Evolutionary conservation across 2,329 filamentous ascomycete species (phyloP).

Genomic region (Fusarium cicatricum): DNA sequence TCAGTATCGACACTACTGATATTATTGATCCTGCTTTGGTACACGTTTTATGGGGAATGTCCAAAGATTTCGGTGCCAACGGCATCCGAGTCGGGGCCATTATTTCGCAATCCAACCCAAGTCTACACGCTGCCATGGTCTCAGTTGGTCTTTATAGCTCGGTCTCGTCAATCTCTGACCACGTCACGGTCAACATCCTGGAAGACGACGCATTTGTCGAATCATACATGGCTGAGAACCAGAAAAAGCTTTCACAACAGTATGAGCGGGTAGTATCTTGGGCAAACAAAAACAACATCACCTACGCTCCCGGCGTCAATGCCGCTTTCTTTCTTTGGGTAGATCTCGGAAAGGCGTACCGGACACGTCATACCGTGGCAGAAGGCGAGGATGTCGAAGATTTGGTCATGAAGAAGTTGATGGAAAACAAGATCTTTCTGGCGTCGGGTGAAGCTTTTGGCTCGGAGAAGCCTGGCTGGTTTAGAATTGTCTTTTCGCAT

Average conservation of each 20-base stretch:
- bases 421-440: slow-evolving; percentile 47
- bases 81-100: slow-evolving; percentile 61
- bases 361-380: slow-evolving; percentile 14
- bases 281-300: slow-evolving; percentile 51
- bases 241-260: slow-evolving; percentile 47
- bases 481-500: slow-evolving; percentile 51
- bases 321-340: slow-evolving; percentile 66
- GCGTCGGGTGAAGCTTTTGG: slow-evolving; percentile 50
- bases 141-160: slow-evolving; percentile 53
- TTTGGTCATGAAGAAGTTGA: slow-evolving; percentile 40
- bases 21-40: slow-evolving; percentile 59
- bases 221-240: slow-evolving; percentile 55
- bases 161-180: slow-evolving; percentile 54
- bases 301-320: slow-evolving; percentile 57
- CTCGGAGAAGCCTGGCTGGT: slow-evolving; percentile 50
- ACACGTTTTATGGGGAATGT: slow-evolving; percentile 59
- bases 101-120: slow-evolving; percentile 56
- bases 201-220: slow-evolving; percentile 55
- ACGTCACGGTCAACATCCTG: slow-evolving; percentile 51
- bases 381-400: slow-evolving; percentile 36
- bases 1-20: slow-evolving; percentile 53
- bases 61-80: slow-evolving; percentile 65
- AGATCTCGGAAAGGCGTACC: slow-evolving; percentile 51
- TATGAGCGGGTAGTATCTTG: slow-evolving; percentile 50
- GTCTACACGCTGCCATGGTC: slow-evolving; percentile 50